These are phyloP conservation scores for Puccinia polysora DNA, from an alignment of 1,284 basidiomycete genomes.

Conservation along the genomic window DNA sequence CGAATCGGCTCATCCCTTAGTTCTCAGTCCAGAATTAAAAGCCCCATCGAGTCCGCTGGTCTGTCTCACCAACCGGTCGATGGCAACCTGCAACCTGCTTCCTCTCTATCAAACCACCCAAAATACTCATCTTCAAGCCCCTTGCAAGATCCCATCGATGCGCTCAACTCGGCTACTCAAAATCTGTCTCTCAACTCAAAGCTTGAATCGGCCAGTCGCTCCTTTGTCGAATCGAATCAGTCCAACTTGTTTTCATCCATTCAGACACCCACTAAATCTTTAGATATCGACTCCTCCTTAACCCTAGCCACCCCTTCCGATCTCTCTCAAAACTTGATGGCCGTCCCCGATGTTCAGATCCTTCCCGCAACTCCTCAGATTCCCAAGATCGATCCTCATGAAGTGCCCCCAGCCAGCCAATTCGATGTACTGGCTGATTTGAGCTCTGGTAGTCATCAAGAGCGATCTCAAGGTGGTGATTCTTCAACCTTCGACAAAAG, in stretches of 20 bases:
- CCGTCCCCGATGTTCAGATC: constrained; percentile 37
- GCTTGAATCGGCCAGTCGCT: too few species aligned
- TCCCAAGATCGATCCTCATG: background rate
- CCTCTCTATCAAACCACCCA: background rate
- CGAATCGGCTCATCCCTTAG: too few species aligned
- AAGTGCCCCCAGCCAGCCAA: background rate
- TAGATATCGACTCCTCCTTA: background rate
- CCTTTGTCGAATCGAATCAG: too few species aligned
- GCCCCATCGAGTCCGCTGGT: too few species aligned
- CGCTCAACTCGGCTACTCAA: constrained; percentile 26
- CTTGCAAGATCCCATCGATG: constrained; percentile 7
- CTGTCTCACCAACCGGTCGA: too few species aligned
- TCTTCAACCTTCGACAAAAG: too few species aligned
- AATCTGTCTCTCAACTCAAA: constrained; percentile 18
- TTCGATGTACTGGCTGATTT: constrained; percentile 38
- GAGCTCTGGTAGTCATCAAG: background rate
- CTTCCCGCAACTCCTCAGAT: constrained; percentile 42
- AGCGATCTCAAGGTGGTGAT: too few species aligned
- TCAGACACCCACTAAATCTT: constrained; percentile 4
- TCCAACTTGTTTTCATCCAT: background rate
- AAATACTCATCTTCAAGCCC: constrained; percentile 11
- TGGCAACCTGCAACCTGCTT: background rate
- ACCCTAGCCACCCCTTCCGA: background rate
- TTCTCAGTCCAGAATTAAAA: too few species aligned
- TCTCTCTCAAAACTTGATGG: constrained; percentile 14